Conservation (phyloP, 148 eudicot species). For the Selenicereus undatus region DNA sequence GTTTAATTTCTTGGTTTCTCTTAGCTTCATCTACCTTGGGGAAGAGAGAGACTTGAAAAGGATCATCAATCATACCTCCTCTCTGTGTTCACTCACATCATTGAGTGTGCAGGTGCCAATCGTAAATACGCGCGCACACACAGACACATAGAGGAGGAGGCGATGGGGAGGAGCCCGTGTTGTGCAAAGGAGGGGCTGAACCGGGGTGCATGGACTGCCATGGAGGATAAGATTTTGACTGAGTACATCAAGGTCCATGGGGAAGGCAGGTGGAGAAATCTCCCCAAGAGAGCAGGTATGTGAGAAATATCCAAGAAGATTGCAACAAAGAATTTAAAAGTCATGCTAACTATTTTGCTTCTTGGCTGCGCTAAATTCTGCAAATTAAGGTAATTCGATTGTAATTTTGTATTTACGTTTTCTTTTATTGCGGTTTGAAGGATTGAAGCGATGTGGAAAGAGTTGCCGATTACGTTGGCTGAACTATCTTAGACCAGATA, state of each 20-base stretch:
- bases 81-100: background rate
- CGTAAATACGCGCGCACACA: background rate
- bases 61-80: background rate
- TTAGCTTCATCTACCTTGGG: background rate
- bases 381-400: background rate
- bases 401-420: background rate
- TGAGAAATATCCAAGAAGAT: background rate
- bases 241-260: conserved; percentile 36
- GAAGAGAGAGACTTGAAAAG: background rate
- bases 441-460: conserved; percentile 34
- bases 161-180: conserved; percentile 46
- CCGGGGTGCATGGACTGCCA: conserved; percentile 39
- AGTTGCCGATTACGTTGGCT: conserved; percentile 41
- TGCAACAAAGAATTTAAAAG: too few species aligned
- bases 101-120: background rate
- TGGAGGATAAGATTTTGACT: conserved; percentile 35
- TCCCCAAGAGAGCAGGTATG: conserved; percentile 40
- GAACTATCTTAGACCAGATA: conserved; percentile 36
- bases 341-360: background rate
- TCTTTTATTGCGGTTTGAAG: conserved; percentile 6
- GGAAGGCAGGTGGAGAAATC: conserved; percentile 47
- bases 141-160: background rate
- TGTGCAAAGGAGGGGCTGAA: conserved; percentile 38
- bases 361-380: background rate
- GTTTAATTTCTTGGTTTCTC: conserved; percentile 12